Evolutionary conservation across 176 grass and related monocot species (phyloP), one percentile per base, ranked within the genome.

Genomic region (Oryza coarctata): DNA sequence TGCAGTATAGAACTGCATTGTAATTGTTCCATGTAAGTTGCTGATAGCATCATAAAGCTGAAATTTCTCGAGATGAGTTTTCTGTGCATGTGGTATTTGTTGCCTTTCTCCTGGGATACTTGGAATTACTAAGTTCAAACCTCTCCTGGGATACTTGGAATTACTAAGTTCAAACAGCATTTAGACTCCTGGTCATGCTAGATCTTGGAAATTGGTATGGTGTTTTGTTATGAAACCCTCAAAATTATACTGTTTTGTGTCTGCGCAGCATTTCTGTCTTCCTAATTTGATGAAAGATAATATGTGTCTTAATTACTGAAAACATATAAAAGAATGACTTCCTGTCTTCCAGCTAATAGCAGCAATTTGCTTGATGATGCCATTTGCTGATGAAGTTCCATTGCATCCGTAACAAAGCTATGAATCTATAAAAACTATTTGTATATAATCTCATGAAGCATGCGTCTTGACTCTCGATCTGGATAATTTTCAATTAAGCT

Each of bases 131-230:
- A 70, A 52, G 18, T 17, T 36, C 7, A 79, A 80, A 86, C 32
- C n/a, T 77, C 35, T 84, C 18, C 12, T 27, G 58, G 35, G 34
- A 77, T 60, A 22, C n/a, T 35, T 85, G 33, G 8, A 68, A 66
- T 33, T 57, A 45, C 4, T 32, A 70, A 52, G 18, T 17, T 36
- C 7, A 79, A 80, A 86, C 32, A 74, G 10, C 66, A 29, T n/a
- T 18, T 36, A 45, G 27, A 45, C 17, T 78, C 38, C 27, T 45
- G 76, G 22, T 27, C 4, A 32, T 64, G 34, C 4, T 64, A 41
- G 58, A 45, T 47, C 38, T 40, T 40, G 74, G 26, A 41, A 40
- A 63, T 33, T 47, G 17, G 27, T 65, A 65, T 11, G 3, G 12
- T 44, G 17, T 66, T 8, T 17, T 79, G 45, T 45, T 27, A 39